phyloP scores from a whole-genome alignment of 768 basidiomycete genomes.

The Phanerodontia chrysosporium region DNA sequence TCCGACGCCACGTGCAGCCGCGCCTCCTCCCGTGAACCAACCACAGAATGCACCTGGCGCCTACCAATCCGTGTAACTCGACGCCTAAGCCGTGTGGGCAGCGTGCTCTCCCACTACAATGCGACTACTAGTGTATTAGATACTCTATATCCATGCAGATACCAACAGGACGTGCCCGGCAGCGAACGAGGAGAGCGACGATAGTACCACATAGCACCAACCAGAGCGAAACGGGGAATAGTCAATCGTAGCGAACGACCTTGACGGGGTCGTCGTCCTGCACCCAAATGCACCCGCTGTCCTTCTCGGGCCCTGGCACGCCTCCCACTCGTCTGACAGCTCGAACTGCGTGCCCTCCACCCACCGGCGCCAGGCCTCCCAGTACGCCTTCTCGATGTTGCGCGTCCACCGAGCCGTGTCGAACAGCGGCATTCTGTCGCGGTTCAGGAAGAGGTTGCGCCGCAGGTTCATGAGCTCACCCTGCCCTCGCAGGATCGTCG shows the following conservation, averaged over 20 bases:
- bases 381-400: constrained; percentile 43
- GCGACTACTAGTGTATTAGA: not conserved
- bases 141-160: not conserved
- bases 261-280: constrained; percentile 22
- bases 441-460: constrained; percentile 34
- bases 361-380: constrained; percentile 44
- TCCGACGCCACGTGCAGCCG: constrained; percentile 21
- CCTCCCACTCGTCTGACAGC: constrained; percentile 34
- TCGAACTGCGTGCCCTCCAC: constrained; percentile 37
- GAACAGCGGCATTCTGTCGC: constrained; percentile 42
- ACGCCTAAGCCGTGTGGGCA: not conserved
- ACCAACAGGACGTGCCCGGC: not conserved
- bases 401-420: constrained; percentile 44
- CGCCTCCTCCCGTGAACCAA: constrained; percentile 10
- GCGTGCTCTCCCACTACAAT: not conserved
- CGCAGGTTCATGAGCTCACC: constrained; percentile 40
- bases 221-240: not conserved
- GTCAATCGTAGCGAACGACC: constrained; percentile 16
- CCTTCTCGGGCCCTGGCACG: constrained; percentile 26
- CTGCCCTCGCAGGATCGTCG: constrained; percentile 17
- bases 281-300: constrained; percentile 27
- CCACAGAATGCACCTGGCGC: constrained; percentile 22
- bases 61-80: constrained; percentile 29
- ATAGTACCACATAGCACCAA: not conserved
- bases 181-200: not conserved